Base-by-base conservation (phyloP, 2,329 filamentous ascomycete genomes). In the Exserohilum rostratum region DNA sequence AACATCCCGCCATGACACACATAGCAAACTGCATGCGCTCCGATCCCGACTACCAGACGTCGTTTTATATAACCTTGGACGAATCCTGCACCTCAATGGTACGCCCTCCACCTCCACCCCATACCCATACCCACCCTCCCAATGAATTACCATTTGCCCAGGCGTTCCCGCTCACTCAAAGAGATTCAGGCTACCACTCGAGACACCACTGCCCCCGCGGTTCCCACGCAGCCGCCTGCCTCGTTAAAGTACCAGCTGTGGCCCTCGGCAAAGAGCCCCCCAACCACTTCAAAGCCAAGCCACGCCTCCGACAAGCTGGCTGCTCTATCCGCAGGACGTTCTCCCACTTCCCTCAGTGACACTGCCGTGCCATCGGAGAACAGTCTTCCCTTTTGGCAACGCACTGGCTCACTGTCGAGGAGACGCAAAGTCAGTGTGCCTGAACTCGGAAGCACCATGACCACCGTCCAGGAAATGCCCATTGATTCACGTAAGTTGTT, bases 11-110 rank as follows among this genome's bases (percentile, higher is more conserved):
- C 70, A 76, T 77, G 74, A 71, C 73, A 74, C 75, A 77, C 70
- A 77, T 77, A 64, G 73, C 75, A 68, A 75, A 74, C 71, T 76
- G 74, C 71, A 75, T 77, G 61, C 71, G 75, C 49, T 68, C 61
- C 38, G 66, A 66, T 47, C 64, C 66, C 62, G 64, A 69, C 50
- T 69, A 62, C 50, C 70, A 62, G 53, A 63, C 66, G 46, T 64
- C 65, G 55, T 64, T 73, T 72, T 75, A 75, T 74, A 75, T 76
- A 75, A 61, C 62, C 43, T 60, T 66, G 50, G 72, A 73, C 72
- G 70, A 71, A 55, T 69, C 72, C 66, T 61, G 61, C 57, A 68
- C 55, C 29, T 62, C 58, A 46, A 59, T 50, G 44, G 72, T 74
- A 71, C 71, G 71, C 71, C 51, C 9, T 30, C 33, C 37, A 17